Evolutionary conservation across 2,329 filamentous ascomycete species (phyloP), one percentile per base, ranked within the genome.

Genomic region (Calonectria hongkongensis): DNA sequence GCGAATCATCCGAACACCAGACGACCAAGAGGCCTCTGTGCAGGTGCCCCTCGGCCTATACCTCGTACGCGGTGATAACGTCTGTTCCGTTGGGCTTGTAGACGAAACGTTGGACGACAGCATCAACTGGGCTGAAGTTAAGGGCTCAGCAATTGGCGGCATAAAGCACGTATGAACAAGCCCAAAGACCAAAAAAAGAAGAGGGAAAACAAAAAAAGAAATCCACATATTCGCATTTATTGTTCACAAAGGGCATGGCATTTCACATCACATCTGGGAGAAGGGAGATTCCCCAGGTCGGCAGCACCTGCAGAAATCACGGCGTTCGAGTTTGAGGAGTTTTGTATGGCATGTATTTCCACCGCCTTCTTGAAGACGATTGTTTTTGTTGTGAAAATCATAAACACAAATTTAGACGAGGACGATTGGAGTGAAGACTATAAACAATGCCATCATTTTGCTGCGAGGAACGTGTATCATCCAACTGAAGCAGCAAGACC

Each of bases 41-140:
- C 92, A 97, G 82, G 92, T 97, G 21, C 92, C 94, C 5, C 91
- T 98, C 74, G 97, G 97, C 1, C 86, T 98, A 7, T 98, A 98
- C 83, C 89, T 99, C 71, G 94, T 99, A 70, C 91, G 97, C 73
- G 97, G 97, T 66, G 97, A 99, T 83, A 98, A 97, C 81, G 96
- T 99, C 60, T 96, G 95, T 74, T 89, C 97, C 18, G 94, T 97
- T 71, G 97, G 97, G 2, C 87, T 97, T 70, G 93, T 99, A 39
- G 95, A 99, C 83, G 96, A 98, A 84, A 90, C 94, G 78, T 87
- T 98, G 72, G 97, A 99, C 85, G 90, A 89, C 47, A 95, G 93
- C 79, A 98, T 99, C 82, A 93, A 98, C 86, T 99, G 97, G 97
- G 89, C 90, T 25, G 93, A 97, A 84, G 97, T 99, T 47, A 93